Evolutionary conservation across 305 asterid species (phyloP), one percentile per base, ranked within the genome.

Genomic region (Nicotiana rustica): DNA sequence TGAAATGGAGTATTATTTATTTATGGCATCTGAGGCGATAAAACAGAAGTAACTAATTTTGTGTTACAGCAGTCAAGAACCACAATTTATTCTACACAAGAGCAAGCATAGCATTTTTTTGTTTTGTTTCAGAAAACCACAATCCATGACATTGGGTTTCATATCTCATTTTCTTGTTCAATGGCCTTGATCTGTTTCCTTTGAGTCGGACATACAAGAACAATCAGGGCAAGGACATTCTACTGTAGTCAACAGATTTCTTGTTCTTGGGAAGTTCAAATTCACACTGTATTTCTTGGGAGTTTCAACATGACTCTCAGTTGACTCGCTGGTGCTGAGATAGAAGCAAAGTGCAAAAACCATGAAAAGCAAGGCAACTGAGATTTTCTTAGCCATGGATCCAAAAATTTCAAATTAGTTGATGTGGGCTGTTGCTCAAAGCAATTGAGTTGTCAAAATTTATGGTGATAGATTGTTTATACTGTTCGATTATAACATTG

Each of bases 181-280:
- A 21, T 47, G 60, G 64, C 62, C 79, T 6, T 52, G 15, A 10
- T 71, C 21, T 25, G 21, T 73, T 25, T 25, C 31, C 2, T 17
- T 4, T 65, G 41, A 65, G 41, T 65, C 18, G 3, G 71, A 13
- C 65, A 14, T 25, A 8, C 79, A 73, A 13, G 78, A 73, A 71
- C 79, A 47, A 21, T 71, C 78, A 21, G 61, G 61, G 18, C 38
- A 73, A 73, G 79, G 79, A 14, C 79, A 49, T 29, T 73, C 79
- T 13, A 75, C 44, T 6, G 17, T 49, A 73, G 79, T 73, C 0
- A 49, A 2, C 62, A 73, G 14, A 73, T 73, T 73, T 55, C 64
- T 73, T 73, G 79, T 25, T 29, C 79, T 47, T 73, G 79, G 79
- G 4, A 73, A 15, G 64, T 10, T 73, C 52, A 73, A 3, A 5